Conservation (phyloP, 2,329 filamentous ascomycete genomes). For the Arthrobotrys iridis region DNA sequence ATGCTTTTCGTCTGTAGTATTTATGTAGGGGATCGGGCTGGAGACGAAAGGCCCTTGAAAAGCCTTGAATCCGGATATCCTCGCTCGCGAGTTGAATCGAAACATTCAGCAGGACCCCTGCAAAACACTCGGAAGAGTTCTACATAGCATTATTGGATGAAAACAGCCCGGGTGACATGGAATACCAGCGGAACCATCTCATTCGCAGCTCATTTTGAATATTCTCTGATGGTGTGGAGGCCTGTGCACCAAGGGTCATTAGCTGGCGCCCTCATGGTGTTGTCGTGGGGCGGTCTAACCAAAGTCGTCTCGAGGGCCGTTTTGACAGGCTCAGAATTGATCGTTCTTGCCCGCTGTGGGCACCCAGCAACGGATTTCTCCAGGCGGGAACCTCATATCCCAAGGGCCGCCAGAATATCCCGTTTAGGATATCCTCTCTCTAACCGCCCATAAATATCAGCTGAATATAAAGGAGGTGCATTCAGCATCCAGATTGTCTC, state of each 20-base stretch:
- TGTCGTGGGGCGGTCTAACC: constrained; percentile 29
- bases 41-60: neutral
- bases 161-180: neutral
- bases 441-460: neutral
- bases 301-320: constrained; percentile 28
- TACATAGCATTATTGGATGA: constrained; percentile 14
- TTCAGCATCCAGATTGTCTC: neutral
- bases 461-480: constrained; percentile 38
- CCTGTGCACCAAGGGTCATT: constrained; percentile 15
- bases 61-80: too few relatives aligned
- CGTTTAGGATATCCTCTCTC: constrained; percentile 8
- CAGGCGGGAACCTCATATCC: neutral
- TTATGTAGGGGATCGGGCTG: too few relatives aligned
- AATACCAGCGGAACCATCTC: constrained; percentile 6
- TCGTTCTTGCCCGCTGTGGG: constrained; percentile 17
- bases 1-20: too few relatives aligned
- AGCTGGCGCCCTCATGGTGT: constrained; percentile 10
- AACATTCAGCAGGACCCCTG: constrained; percentile 19
- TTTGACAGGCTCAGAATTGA: constrained; percentile 28
- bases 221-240: constrained; percentile 24
- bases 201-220: neutral
- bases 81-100: neutral
- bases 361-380: constrained; percentile 14
- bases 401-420: neutral
- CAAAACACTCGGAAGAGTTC: neutral